Evolutionary conservation across 225 moss, liverwort and hornwort species (phyloP), one percentile per base, ranked within the genome.

Genomic region (Sphagnum tenellum): DNA sequence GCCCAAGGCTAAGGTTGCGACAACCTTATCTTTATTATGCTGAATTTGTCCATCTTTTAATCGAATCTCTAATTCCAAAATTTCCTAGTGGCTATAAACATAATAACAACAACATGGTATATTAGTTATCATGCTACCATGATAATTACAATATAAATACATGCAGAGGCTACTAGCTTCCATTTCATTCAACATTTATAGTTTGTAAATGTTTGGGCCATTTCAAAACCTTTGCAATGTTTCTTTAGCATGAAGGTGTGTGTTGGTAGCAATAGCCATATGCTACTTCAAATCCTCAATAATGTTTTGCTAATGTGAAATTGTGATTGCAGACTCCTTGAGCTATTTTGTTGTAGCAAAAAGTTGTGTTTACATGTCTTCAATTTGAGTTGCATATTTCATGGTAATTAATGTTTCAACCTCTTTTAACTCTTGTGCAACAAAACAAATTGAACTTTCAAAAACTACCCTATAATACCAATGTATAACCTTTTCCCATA

Each of bases 251-350:
- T 98, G 93, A 75, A 76, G 60, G 45, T 86, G 89, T 44, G 89
- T 93, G 69, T 89, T 81, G 48, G 81, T 87, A 69, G 90, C 90
- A 76, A 92, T 85, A 49, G 82, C 72, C 84, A 98, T 89, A 65
- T 88, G 84, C 74, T 93, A 89, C 62, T 90, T 89, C 72, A 98
- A 82, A 79, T 94, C 90, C 73, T 93, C 90, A 56, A 86, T 86
- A 50, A 57, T 81, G 56, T 81, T 89, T 67, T 86, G 83, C 12
- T 88, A 87, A 50, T 93, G 87, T 72, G 77, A 72, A 79, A 85
- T 79, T 47, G 75, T 64, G 50, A 84, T 70, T 70, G 72, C 69
- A 76, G 81, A 74, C 65, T 86, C 80, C 66, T 93, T 93, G 65
- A 84, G 67, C 65, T 90, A 87, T 71, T 78, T 71, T 68, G 73